Conservation (phyloP, 2,329 filamentous ascomycete genomes). For the Penicillium palitans region DNA sequence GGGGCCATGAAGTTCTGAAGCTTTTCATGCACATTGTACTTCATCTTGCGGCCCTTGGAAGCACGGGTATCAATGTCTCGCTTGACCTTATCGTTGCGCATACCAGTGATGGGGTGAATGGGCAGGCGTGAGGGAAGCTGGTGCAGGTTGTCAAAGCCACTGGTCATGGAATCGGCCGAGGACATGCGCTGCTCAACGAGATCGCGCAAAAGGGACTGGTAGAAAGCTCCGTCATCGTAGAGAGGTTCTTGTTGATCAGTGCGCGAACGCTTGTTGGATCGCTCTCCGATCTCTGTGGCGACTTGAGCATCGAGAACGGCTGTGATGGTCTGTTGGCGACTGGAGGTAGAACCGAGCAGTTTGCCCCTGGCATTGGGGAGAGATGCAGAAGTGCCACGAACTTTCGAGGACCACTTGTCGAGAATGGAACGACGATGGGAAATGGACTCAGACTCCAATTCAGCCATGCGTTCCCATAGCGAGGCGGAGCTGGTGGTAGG, state of each 20-base stretch:
- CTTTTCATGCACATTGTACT: conserved; percentile 95
- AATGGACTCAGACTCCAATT: conserved; percentile 61
- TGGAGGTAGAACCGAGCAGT: conserved; percentile 56
- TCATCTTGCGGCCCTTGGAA: conserved; percentile 90
- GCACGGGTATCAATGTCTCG: conserved; percentile 89
- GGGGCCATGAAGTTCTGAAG: conserved; percentile 97
- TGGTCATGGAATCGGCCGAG: conserved; percentile 52
- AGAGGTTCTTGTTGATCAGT: conserved; percentile 53
- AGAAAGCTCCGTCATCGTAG: conserved; percentile 95
- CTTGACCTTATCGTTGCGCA: conserved; percentile 65
- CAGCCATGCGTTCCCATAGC: conserved; percentile 71
- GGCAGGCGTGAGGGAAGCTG: conserved; percentile 40
- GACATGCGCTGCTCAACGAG: conserved; percentile 84
- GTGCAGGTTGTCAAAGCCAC: conserved; percentile 47
- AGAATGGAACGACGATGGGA: conserved; percentile 69
- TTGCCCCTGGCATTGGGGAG: conserved; percentile 60
- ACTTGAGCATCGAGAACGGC: conserved; percentile 48
- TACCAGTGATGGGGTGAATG: conserved; percentile 44
- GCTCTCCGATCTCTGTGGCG: conserved; percentile 41
- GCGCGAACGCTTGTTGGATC: conserved; percentile 36
- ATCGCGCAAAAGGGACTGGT: conserved; percentile 88
- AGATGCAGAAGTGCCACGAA: conserved; percentile 56
- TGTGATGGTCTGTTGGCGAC: conserved; percentile 53
- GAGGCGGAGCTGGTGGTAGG: conserved; percentile 57
- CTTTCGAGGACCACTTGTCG: conserved; percentile 87